Evolutionary conservation across 495 filamentous ascomycete genomes (phyloP).

Genomic region (Parathielavia hyrcaniae): DNA sequence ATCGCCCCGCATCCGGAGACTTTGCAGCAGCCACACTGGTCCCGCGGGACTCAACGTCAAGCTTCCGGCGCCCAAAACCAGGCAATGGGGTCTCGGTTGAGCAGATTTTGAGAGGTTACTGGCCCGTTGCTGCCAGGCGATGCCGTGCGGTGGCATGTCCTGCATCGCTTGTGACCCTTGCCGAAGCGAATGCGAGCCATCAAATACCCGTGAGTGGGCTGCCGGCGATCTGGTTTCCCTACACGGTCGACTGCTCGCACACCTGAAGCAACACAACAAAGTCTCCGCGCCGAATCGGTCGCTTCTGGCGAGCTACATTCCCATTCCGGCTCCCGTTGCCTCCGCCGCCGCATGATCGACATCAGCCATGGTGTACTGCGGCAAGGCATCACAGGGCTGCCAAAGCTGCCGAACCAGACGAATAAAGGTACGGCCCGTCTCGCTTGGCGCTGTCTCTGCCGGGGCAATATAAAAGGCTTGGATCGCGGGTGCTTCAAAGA

Average conservation of each 20-base stretch:
- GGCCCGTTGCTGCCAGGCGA: not conserved
- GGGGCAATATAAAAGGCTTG: not conserved
- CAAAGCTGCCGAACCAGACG: slow-evolving; percentile 57
- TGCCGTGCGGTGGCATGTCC: not conserved
- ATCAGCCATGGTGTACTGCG: slow-evolving; percentile 58
- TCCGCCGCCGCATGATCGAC: not conserved
- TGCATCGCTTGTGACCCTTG: slow-evolving; percentile 5
- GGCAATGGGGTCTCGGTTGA: not conserved
- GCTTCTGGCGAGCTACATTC: slow-evolving; percentile 19
- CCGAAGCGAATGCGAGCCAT: slow-evolving; percentile 16
- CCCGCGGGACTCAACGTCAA: not conserved
- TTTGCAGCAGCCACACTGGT: not conserved
- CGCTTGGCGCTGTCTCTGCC: not conserved
- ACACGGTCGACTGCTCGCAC: slow-evolving; percentile 25
- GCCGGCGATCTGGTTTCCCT: slow-evolving; percentile 30
- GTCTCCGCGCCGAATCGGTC: slow-evolving; percentile 12
- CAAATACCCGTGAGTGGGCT: not conserved
- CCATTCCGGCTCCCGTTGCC: slow-evolving; percentile 4
- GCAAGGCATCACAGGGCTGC: slow-evolving; percentile 64
- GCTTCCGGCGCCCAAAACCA: not conserved
- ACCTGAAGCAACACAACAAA: slow-evolving; percentile 10
- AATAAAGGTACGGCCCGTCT: slow-evolving; percentile 52
- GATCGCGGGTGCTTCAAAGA: not conserved
- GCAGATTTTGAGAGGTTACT: not conserved
- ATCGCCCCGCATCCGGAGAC: too few species aligned